Base-by-base conservation (phyloP, 257 asterid genomes). In the Jasminum sambac region DNA sequence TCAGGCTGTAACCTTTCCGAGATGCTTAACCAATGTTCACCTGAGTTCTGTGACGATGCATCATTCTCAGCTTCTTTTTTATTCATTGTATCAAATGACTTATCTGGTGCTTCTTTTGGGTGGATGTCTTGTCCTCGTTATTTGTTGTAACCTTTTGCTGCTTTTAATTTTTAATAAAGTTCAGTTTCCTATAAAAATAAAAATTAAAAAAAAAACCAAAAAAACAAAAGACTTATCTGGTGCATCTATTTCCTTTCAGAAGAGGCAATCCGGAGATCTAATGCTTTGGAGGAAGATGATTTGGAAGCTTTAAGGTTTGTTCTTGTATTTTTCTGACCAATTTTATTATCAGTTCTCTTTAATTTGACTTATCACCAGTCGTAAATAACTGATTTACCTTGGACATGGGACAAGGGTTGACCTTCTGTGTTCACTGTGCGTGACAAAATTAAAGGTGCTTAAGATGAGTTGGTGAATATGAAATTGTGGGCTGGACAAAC, bases 201-300 rank as follows among this genome's bases (percentile, higher is more conserved):
- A 30, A 30, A 30, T 1, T n/a, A n/a, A n/a, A n/a, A n/a, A n/a
- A n/a, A n/a, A n/a, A n/a, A n/a, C n/a, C n/a, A n/a, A n/a, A n/a
- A n/a, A n/a, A n/a, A n/a, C n/a, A n/a, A n/a, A n/a, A n/a, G 10
- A 58, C 14, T 16, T 21, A 60, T 60, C 17, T 65, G 24, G 66
- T 69, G 61, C 69, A 52, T 66, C 25, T 76, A 55, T 68, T 64
- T 25, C 13, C 25, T 64, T 78, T 69, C 90, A 92, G 99, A 89
- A 77, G 98, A 89, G 79, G 98, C 88, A 73, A 81, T 86, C 73
- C 82, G 93, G 81, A 88, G 99, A 81, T 84, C 96, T 55, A 30
- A 82, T 10, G 96, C 96, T 39, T 68, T 88, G 83, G 93, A 91
- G 86, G 77, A 76, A 63, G 97, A 94, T 81, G 97, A 86, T 70